Evolutionary conservation across 2,329 filamentous ascomycete genomes (phyloP).

Genomic region (Exophiala oligosperma): DNA sequence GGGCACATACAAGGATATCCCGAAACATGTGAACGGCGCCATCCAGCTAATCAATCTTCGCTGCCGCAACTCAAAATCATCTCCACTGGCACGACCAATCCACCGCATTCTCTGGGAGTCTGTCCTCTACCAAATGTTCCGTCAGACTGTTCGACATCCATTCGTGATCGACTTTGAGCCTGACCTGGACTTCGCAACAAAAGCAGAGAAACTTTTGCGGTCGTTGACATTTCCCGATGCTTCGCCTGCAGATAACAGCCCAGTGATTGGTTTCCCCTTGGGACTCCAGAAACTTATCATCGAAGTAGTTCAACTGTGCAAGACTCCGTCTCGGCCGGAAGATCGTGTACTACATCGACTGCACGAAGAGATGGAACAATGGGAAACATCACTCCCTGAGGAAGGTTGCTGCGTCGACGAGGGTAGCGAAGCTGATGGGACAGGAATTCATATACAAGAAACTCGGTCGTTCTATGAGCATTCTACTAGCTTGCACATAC

Average conservation of each 20-base stretch:
- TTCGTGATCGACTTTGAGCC: slow-evolving; percentile 18
- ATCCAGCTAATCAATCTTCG: slow-evolving; percentile 20
- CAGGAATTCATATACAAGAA: neutral
- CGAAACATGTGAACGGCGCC: slow-evolving; percentile 18
- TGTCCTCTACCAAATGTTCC: slow-evolving; percentile 21
- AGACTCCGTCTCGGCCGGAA: slow-evolving; percentile 3
- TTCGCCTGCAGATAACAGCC: slow-evolving; percentile 17
- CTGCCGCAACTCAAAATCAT: slow-evolving; percentile 8
- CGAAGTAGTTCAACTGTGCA: slow-evolving; percentile 16
- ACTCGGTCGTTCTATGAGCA: slow-evolving; percentile 13
- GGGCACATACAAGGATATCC: slow-evolving; percentile 16
- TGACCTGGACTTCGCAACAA: slow-evolving; percentile 16
- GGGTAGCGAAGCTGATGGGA: neutral
- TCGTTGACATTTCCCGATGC: slow-evolving; percentile 17
- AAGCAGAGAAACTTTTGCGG: slow-evolving; percentile 10
- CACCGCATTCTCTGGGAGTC: slow-evolving; percentile 22
- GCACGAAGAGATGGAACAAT: slow-evolving; percentile 6
- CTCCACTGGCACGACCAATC: slow-evolving; percentile 17
- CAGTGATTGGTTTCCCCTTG: slow-evolving; percentile 21
- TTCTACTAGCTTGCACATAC: slow-evolving; percentile 20
- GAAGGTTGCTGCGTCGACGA: slow-evolving; percentile 13
- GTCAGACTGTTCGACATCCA: slow-evolving; percentile 17
- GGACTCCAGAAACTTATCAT: slow-evolving; percentile 19
- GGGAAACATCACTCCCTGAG: slow-evolving; percentile 14
- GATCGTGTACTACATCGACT: neutral